Evolutionary conservation across 441 rosid species (phyloP).

Genomic region (Gossypium davidsonii): DNA sequence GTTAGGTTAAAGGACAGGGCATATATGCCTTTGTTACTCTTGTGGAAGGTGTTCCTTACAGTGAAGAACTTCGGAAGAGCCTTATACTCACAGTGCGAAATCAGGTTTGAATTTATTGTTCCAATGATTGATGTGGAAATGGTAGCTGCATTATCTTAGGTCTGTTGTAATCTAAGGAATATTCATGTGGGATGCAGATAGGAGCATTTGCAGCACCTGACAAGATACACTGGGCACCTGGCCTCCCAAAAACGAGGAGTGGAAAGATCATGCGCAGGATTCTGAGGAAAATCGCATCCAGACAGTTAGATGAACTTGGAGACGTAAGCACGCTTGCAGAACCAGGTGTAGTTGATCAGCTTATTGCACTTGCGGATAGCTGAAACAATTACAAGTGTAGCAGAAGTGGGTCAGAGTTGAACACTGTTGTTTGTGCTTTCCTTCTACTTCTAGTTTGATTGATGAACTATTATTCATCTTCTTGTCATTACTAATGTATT

Average conservation of each 20-base stretch:
- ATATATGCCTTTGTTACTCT: constrained; percentile 93
- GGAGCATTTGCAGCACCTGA: constrained; percentile 98
- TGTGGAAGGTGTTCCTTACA: constrained; percentile 65
- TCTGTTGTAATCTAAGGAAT: background rate
- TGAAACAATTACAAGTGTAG: constrained; percentile 18
- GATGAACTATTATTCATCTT: background rate
- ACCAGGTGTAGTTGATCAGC: constrained; percentile 70
- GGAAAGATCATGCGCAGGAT: constrained; percentile 96
- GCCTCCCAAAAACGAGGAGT: constrained; percentile 89
- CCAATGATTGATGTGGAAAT: background rate
- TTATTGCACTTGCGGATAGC: constrained; percentile 57
- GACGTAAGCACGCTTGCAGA: constrained; percentile 95
- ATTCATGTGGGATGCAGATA: constrained; percentile 37
- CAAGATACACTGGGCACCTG: constrained; percentile 88
- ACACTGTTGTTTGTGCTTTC: background rate
- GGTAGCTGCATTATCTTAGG: background rate
- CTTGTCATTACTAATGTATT: background rate
- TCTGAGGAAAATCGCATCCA: constrained; percentile 81
- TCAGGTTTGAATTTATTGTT: constrained; percentile 43
- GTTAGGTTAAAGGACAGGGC: constrained; percentile 87
- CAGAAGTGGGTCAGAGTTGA: background rate
- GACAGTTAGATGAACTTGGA: constrained; percentile 80
- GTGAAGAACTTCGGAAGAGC: constrained; percentile 76
- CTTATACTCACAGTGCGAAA: constrained; percentile 61
- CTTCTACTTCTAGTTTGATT: background rate